Conservation (phyloP, 257 asterid genomes). For the Mitragyna speciosa region DNA sequence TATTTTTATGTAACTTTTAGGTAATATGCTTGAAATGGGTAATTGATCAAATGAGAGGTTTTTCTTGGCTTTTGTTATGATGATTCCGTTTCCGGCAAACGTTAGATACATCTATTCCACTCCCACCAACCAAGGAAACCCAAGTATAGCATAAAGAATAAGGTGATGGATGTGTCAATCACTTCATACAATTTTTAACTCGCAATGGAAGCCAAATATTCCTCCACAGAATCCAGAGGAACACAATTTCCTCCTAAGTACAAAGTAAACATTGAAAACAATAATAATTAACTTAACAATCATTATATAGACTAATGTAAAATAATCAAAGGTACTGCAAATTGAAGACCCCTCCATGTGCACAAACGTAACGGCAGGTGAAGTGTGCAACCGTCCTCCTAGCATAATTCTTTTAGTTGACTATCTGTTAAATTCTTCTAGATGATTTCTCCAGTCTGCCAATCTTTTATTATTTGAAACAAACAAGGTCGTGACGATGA, state of each 20-base stretch:
- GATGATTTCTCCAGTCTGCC: neutral
- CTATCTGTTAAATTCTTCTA: constrained; percentile 1
- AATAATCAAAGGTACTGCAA: neutral
- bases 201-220: neutral
- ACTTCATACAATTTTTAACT: neutral
- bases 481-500: neutral
- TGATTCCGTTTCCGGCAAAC: neutral
- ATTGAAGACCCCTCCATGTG: constrained; percentile 41
- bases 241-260: neutral
- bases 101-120: neutral
- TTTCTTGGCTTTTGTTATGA: neutral
- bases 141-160: neutral
- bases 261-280: too few species aligned
- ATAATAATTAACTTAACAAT: neutral
- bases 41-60: neutral
- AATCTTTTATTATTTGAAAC: neutral
- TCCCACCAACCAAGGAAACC: neutral
- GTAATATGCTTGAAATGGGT: neutral
- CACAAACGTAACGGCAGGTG: constrained; percentile 33
- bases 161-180: neutral
- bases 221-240: neutral
- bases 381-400: constrained; percentile 1
- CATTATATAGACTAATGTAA: neutral
- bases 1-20: neutral
- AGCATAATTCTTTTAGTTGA: constrained; percentile 7